Percentiles rank a stretch among this genome's conserved stretches.
These are phyloP conservation scores for Podochytrium sp. DNA, from an alignment of 192 early-diverging fungal species.

Conservation along the genomic window DNA sequence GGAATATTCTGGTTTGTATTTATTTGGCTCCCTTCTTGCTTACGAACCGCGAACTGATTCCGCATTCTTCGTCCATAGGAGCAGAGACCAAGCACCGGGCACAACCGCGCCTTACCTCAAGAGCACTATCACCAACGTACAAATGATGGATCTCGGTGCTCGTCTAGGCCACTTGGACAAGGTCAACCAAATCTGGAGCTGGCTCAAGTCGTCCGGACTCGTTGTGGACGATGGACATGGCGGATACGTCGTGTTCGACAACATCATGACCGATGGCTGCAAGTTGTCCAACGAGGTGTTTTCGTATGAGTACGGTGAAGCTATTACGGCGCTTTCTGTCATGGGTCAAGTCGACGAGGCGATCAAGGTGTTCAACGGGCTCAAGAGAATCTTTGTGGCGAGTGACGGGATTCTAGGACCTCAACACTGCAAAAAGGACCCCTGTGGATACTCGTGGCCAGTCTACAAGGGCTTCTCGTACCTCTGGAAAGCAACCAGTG, in stretches of 20 bases:
- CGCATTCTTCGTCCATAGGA: not conserved
- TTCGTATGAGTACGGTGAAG: conserved; percentile 29
- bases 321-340: conserved; percentile 22
- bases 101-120: conserved; percentile 25
- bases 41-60: not conserved
- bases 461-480: conserved; percentile 14
- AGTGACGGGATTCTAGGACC: not conserved
- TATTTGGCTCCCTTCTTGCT: not conserved
- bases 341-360: conserved; percentile 7
- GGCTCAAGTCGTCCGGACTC: conserved; percentile 36
- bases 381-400: not conserved
- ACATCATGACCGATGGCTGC: not conserved
- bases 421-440: not conserved
- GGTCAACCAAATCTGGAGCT: conserved; percentile 33
- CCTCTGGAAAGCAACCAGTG: not conserved
- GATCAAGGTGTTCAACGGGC: conserved; percentile 1
- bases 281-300: not conserved
- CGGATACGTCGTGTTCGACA: conserved; percentile 18
- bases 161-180: conserved; percentile 40
- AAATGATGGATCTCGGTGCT: conserved; percentile 40
- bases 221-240: not conserved
- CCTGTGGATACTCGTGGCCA: conserved; percentile 24
- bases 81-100: not conserved
- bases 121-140: conserved; percentile 47
- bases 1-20: conserved; percentile 9